Conservation (phyloP, 2,329 filamentous ascomycete genomes). For the Trichoderma sp. region DNA sequence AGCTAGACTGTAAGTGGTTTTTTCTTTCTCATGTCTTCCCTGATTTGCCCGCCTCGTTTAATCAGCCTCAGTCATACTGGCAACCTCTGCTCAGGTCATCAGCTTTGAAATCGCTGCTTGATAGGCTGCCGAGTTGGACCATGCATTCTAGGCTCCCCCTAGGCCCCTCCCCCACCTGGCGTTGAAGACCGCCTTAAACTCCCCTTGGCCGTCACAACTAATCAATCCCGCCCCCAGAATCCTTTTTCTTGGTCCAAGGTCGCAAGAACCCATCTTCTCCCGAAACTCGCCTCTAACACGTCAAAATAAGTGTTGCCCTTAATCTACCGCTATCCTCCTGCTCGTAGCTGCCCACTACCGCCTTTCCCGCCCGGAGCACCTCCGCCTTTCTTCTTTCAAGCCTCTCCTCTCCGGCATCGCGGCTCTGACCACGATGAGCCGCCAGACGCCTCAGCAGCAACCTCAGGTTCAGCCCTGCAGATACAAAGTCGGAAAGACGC, state of each 20-base stretch:
- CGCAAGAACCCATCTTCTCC: background rate
- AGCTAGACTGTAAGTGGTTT: background rate
- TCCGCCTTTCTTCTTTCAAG: background rate
- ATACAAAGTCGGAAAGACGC: constrained; percentile 98
- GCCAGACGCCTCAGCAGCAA: constrained; percentile 30
- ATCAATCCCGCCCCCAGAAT: background rate
- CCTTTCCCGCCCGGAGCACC: background rate
- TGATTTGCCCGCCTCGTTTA: background rate
- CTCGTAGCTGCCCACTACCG: background rate
- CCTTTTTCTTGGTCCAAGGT: background rate
- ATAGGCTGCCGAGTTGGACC: background rate
- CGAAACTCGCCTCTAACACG: background rate
- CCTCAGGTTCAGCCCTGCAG: constrained; percentile 87
- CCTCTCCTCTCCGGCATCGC: background rate
- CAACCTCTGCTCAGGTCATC: constrained; percentile 9
- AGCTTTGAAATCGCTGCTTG: background rate
- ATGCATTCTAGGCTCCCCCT: background rate
- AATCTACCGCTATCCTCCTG: background rate
- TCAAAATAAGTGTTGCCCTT: background rate
- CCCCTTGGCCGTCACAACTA: constrained; percentile 7
- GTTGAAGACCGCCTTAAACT: constrained; percentile 13
- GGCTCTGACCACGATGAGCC: constrained; percentile 28
- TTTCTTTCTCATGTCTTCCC: background rate
- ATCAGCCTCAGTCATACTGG: background rate
- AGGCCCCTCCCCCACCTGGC: constrained; percentile 19